phyloP scores from a whole-genome alignment of 768 basidiomycete species.

The Cyclocybe cylindracea region DNA sequence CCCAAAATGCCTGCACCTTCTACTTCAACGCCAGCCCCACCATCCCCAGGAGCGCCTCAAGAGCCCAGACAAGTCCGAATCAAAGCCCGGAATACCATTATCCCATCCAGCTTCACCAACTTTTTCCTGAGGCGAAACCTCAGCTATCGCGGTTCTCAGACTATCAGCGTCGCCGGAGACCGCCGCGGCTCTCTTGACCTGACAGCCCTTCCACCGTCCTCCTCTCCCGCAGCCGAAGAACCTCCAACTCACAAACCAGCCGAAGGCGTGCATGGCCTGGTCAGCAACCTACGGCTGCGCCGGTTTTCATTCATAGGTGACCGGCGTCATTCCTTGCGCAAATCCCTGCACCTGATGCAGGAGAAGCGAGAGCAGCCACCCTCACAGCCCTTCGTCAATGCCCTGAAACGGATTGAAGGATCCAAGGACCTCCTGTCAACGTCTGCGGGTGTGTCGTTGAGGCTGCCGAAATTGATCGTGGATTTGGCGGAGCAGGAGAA shows the following conservation, averaged over 20 bases:
- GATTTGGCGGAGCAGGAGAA: constrained; percentile 54
- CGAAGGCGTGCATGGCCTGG: constrained; percentile 21
- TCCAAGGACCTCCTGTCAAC: constrained; percentile 48
- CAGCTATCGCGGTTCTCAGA: constrained; percentile 20
- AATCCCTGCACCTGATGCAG: constrained; percentile 1
- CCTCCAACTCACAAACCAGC: constrained; percentile 22
- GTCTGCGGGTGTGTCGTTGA: constrained; percentile 48
- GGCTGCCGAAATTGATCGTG: constrained; percentile 48
- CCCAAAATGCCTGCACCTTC: constrained; percentile 25
- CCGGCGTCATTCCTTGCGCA: constrained; percentile 19
- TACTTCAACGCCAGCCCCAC: constrained; percentile 21
- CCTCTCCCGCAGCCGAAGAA: constrained; percentile 9
- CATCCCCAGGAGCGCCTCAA: constrained; percentile 1
- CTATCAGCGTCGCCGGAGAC: constrained; percentile 20
- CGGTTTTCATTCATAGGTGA: constrained; percentile 43
- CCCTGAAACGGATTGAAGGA: constrained; percentile 42
- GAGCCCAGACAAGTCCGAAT: constrained; percentile 8
- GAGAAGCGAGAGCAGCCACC: not conserved
- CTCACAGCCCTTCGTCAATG: constrained; percentile 34
- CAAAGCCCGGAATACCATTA: constrained; percentile 31
- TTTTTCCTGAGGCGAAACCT: constrained; percentile 33
- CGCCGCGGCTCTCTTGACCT: constrained; percentile 46
- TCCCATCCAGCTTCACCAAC: constrained; percentile 41
- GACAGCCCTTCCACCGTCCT: constrained; percentile 14
- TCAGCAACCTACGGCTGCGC: constrained; percentile 22